Conservation (phyloP, 306 rosid species). For the Pueraria montana region DNA sequence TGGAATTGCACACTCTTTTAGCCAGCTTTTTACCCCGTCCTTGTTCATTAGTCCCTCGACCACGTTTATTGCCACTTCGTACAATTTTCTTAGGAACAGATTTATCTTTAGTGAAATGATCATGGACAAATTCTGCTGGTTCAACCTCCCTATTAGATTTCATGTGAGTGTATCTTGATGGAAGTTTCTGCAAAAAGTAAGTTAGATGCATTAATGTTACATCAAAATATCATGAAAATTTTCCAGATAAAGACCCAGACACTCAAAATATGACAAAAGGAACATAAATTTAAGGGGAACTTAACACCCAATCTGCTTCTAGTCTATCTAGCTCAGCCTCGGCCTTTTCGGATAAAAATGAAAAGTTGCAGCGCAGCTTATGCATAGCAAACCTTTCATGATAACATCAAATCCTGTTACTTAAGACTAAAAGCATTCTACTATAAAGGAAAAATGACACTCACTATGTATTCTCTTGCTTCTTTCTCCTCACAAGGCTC, state of each 20-base stretch:
- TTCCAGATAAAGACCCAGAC: neutral
- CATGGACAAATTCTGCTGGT: constrained; percentile 55
- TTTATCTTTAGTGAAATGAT: constrained; percentile 58
- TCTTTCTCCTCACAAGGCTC: constrained; percentile 68
- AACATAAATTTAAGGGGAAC: constrained; percentile 3
- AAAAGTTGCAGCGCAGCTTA: neutral
- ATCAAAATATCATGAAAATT: constrained; percentile 21
- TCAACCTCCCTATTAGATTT: constrained; percentile 67
- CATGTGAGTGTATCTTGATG: constrained; percentile 65
- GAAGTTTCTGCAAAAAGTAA: constrained; percentile 65
- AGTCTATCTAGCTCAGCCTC: neutral
- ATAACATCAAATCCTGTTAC: neutral
- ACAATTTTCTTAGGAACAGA: constrained; percentile 58
- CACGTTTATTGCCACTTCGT: constrained; percentile 71
- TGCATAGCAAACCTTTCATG: constrained; percentile 1
- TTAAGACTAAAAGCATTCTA: constrained; percentile 25
- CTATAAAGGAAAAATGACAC: constrained; percentile 41
- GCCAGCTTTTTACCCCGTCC: constrained; percentile 75
- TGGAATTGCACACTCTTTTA: constrained; percentile 61
- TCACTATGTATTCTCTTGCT: constrained; percentile 62
- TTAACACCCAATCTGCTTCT: constrained; percentile 25
- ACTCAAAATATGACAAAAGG: constrained; percentile 23
- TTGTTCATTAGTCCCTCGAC: constrained; percentile 76
- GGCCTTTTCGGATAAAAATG: neutral
- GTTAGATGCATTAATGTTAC: constrained; percentile 25